Evolutionary conservation across 371 early-diverging fungal genomes (phyloP).

Genomic region (Sanchytrium tribonematis): DNA sequence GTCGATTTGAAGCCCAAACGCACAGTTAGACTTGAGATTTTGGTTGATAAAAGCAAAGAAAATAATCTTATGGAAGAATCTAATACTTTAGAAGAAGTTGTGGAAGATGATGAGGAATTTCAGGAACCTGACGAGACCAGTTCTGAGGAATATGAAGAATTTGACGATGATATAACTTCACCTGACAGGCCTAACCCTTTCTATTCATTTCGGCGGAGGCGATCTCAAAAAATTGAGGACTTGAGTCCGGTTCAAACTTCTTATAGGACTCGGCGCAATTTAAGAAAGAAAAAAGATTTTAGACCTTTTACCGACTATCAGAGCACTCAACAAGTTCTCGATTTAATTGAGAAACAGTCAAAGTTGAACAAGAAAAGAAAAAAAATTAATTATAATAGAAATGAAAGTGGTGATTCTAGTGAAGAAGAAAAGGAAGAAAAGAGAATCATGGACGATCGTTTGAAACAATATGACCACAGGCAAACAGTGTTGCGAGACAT

Average conservation of each 20-base stretch:
- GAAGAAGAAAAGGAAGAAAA: not conserved
- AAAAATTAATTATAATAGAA: not conserved
- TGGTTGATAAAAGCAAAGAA: no score
- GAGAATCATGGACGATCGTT: no score
- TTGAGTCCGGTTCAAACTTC: not conserved
- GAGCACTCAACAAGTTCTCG: not conserved
- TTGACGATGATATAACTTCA: no score
- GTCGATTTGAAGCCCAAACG: no score
- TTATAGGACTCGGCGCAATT: not conserved
- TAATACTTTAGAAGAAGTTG: no score
- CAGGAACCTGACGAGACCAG: no score
- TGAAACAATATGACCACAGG: not conserved
- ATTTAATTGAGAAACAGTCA: not conserved
- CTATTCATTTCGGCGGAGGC: not conserved
- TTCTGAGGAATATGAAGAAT: no score
- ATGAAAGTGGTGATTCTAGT: not conserved
- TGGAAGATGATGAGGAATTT: no score
- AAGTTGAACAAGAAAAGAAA: not conserved
- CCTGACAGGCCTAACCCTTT: no score
- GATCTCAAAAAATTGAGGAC: not conserved
- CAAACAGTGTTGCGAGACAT: not conserved
- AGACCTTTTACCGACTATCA: not conserved
- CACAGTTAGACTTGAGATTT: no score
- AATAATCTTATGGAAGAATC: no score
- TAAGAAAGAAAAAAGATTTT: not conserved